phyloP scores from a whole-genome alignment of 805 yeast genomes.

The Saccharomycopsis sp. region DNA sequence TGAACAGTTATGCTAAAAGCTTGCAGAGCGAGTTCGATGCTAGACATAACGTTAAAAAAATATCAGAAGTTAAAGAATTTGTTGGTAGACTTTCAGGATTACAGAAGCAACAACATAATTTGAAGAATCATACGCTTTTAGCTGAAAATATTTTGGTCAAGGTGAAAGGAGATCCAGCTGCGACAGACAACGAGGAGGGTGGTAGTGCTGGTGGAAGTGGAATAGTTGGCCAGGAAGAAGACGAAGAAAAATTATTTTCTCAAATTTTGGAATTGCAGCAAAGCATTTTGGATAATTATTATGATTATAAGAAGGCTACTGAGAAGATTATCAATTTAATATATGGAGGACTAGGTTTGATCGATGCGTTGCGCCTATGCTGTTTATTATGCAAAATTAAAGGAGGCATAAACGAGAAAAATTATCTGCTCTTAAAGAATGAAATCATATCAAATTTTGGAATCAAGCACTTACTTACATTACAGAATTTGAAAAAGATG shows the following conservation, averaged over 20 bases:
- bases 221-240: conserved; percentile 23
- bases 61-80: conserved; percentile 60
- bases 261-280: conserved; percentile 23
- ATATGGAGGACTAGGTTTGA: conserved; percentile 31
- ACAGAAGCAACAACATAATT: conserved; percentile 58
- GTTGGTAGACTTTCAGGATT: conserved; percentile 64
- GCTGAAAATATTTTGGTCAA: conserved; percentile 55
- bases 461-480: conserved; percentile 37
- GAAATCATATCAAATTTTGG: conserved; percentile 65
- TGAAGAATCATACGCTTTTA: conserved; percentile 67
- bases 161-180: conserved; percentile 32
- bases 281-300: conserved; percentile 13
- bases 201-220: conserved; percentile 19
- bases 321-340: conserved; percentile 44
- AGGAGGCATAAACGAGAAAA: conserved; percentile 63
- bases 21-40: conserved; percentile 64
- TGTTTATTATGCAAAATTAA: conserved; percentile 55
- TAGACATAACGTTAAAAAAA: conserved; percentile 48
- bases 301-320: conserved; percentile 24
- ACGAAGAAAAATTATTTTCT: conserved; percentile 18
- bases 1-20: conserved; percentile 63
- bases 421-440: conserved; percentile 45
- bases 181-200: conserved; percentile 25
- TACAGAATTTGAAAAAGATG: conserved; percentile 43
- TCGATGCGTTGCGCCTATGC: conserved; percentile 45